A percentile compares a stretch with the other conserved stretches of the same genome.
phyloP scores from a whole-genome alignment of 2,329 filamentous ascomycete species.

The Calonectria montana region DNA sequence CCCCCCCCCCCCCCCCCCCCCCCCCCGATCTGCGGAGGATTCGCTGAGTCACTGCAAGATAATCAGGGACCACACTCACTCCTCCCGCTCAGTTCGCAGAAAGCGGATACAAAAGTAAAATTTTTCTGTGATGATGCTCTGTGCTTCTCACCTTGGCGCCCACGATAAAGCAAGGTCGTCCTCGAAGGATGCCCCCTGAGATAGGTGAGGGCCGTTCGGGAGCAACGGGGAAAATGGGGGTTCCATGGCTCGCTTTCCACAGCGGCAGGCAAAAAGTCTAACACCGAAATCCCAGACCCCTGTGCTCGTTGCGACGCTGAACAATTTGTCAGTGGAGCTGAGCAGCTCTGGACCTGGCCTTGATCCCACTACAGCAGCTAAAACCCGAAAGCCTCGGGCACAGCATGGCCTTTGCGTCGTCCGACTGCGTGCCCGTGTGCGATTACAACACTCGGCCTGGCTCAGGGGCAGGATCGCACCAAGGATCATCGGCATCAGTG shows the following conservation, averaged over 20 bases:
- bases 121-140: background rate
- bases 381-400: constrained; percentile 4
- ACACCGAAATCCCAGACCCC: background rate
- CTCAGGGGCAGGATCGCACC: constrained; percentile 9
- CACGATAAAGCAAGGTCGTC: constrained; percentile 1
- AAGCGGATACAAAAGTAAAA: background rate
- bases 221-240: constrained; percentile 25
- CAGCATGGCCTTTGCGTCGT: background rate
- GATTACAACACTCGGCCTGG: background rate
- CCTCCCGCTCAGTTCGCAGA: constrained; percentile 9
- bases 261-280: constrained; percentile 30
- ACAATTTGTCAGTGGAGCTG: constrained; percentile 3
- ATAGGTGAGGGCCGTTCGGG: constrained; percentile 32
- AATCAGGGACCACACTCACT: constrained; percentile 9
- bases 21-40: constrained; percentile 14
- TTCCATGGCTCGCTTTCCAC: constrained; percentile 19
- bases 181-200: constrained; percentile 30
- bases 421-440: background rate
- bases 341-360: constrained; percentile 2
- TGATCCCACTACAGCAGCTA: constrained; percentile 1
- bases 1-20: constrained; percentile 28
- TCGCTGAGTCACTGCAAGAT: constrained; percentile 6
- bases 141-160: background rate
- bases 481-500: constrained; percentile 6
- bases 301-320: constrained; percentile 15